Conservation (phyloP, 495 filamentous ascomycete species). For the Pseudevernia furfuracea region DNA sequence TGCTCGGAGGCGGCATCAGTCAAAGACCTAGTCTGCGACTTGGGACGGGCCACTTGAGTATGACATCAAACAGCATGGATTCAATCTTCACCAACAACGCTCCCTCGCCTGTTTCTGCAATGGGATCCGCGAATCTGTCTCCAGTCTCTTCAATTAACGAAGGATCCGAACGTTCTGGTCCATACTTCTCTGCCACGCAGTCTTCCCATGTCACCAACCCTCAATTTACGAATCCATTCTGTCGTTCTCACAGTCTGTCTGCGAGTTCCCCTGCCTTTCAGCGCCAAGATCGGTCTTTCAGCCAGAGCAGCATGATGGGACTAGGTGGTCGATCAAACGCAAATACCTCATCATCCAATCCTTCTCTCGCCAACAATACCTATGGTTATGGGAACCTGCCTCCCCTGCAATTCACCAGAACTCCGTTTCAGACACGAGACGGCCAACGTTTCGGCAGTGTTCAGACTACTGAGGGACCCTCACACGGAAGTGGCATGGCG, state of each 20-base stretch:
- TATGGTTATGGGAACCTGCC: background rate
- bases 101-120: background rate
- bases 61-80: background rate
- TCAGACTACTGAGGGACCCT: background rate
- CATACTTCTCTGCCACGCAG: background rate
- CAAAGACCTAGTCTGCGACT: constrained; percentile 2
- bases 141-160: constrained; percentile 15
- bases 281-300: background rate
- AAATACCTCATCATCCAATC: background rate
- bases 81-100: background rate
- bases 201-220: background rate
- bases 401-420: background rate
- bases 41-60: background rate
- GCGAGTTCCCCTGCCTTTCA: background rate
- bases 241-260: constrained; percentile 8
- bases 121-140: constrained; percentile 2
- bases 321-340: background rate
- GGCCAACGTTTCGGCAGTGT: background rate
- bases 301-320: background rate
- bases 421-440: background rate
- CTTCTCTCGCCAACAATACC: background rate
- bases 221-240: background rate
- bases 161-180: background rate
- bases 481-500: background rate
- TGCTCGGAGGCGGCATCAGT: constrained; percentile 3